phyloP scores from a whole-genome alignment of 2,329 filamentous ascomycete genomes.

The Colletotrichum orbiculare region DNA sequence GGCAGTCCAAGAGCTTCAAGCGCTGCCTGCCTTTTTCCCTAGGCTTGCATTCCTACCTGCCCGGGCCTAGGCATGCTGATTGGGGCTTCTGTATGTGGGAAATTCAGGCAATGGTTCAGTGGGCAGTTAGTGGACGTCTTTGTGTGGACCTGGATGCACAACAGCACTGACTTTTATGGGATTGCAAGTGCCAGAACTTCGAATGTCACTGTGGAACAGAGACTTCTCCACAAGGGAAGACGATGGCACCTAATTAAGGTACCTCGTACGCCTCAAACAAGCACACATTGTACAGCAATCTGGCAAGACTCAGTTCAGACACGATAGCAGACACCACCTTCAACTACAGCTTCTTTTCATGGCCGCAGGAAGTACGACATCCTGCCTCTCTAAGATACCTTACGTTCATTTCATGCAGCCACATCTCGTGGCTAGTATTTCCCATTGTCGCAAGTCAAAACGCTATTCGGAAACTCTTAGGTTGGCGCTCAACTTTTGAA shows the following conservation, averaged over 20 bases:
- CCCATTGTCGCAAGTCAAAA: constrained; percentile 26
- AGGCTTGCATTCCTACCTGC: no score
- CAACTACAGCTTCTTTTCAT: constrained; percentile 21
- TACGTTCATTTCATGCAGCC: constrained; percentile 36
- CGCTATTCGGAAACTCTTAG: constrained; percentile 35
- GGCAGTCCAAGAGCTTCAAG: no score
- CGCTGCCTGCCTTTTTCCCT: no score
- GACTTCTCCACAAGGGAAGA: no score
- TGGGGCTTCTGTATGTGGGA: neutral
- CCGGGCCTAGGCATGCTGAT: no score
- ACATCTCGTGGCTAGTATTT: constrained; percentile 24
- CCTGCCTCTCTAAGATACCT: constrained; percentile 20
- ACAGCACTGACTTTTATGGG: no score
- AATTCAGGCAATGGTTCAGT: neutral
- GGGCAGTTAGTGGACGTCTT: neutral
- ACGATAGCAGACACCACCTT: neutral
- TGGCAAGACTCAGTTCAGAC: neutral
- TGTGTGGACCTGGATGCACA: neutral
- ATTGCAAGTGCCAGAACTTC: no score
- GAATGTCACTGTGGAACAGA: no score
- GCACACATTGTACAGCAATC: neutral
- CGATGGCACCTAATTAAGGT: no score
- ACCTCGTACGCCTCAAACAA: neutral
- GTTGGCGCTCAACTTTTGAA: constrained; percentile 26
- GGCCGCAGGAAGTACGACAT: neutral